These are phyloP conservation scores for Sungouiella thailandica DNA, from an alignment of 805 yeast genomes.

Conservation along the genomic window DNA sequence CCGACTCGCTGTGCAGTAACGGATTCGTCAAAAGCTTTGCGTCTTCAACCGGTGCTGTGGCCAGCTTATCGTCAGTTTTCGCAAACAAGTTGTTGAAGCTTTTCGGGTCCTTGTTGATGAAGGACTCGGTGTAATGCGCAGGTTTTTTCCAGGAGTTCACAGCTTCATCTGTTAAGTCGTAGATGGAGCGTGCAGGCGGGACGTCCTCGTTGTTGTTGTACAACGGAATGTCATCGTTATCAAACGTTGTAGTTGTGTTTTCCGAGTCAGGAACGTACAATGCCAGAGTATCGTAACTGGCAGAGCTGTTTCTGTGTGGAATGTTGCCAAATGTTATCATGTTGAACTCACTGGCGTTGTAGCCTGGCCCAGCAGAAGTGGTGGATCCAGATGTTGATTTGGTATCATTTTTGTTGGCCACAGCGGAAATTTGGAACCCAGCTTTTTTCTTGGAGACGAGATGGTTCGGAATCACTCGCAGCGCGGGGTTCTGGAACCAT, in stretches of 20 bases:
- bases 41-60: constrained; percentile 8
- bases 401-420: constrained; percentile 12
- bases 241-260: constrained; percentile 24
- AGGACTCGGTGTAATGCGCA: constrained; percentile 32
- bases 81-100: constrained; percentile 43
- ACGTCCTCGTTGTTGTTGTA: constrained; percentile 33
- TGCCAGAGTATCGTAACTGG: constrained; percentile 14
- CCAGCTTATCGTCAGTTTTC: constrained; percentile 16
- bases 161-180: constrained; percentile 44
- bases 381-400: constrained; percentile 1
- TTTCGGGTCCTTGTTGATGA: constrained; percentile 44
- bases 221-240: constrained; percentile 23
- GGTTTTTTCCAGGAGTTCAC: constrained; percentile 33
- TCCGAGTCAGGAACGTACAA: constrained; percentile 15
- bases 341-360: constrained; percentile 23
- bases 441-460: constrained; percentile 36
- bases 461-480: constrained; percentile 38
- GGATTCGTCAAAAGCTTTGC: constrained; percentile 16
- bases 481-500: constrained; percentile 34
- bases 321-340: constrained; percentile 31
- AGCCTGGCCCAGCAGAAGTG: constrained; percentile 5
- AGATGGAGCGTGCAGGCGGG: constrained; percentile 49
- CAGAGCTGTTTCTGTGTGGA: constrained; percentile 14
- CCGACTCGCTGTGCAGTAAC: constrained; percentile 42
- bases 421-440: constrained; percentile 31